These are phyloP conservation scores for Effrenium voratum DNA, from an alignment of 73 alveolate genomes.

Conservation along the genomic window DNA sequence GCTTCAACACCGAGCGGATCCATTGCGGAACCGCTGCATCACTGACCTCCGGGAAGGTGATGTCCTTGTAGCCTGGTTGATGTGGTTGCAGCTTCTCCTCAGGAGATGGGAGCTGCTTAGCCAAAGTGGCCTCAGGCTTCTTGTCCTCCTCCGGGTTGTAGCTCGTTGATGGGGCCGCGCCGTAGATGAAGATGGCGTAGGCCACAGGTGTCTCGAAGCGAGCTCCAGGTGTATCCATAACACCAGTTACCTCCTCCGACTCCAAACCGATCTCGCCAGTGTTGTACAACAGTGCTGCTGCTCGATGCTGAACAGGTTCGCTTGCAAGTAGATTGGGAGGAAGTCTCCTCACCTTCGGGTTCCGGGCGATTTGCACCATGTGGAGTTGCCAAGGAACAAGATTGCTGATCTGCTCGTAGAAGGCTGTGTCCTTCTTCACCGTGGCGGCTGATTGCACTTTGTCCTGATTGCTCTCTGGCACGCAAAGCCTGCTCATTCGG, in stretches of 20 bases:
- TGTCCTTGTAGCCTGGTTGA: neutral
- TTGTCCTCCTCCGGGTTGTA: neutral
- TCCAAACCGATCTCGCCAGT: neutral
- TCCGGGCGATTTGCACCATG: neutral
- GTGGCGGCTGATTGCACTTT: neutral
- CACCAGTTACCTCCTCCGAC: neutral
- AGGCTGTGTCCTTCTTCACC: neutral
- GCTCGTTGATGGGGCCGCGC: conserved; percentile 5
- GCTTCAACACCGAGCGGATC: neutral
- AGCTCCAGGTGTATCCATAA: neutral
- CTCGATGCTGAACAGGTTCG: neutral
- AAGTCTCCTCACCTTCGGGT: neutral
- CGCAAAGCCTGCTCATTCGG: neutral
- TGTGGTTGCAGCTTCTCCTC: neutral
- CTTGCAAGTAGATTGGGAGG: neutral
- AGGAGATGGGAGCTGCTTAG: neutral
- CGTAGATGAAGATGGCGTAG: neutral
- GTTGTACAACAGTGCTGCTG: neutral
- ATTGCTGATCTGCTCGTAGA: neutral
- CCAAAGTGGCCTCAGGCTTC: neutral
- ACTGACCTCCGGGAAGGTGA: neutral
- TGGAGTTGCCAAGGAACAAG: neutral
- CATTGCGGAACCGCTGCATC: neutral
- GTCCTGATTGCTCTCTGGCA: neutral
- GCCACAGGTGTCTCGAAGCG: neutral